Conservation (phyloP, 148 eudicot species). For the Fagopyrum homotropicum region DNA sequence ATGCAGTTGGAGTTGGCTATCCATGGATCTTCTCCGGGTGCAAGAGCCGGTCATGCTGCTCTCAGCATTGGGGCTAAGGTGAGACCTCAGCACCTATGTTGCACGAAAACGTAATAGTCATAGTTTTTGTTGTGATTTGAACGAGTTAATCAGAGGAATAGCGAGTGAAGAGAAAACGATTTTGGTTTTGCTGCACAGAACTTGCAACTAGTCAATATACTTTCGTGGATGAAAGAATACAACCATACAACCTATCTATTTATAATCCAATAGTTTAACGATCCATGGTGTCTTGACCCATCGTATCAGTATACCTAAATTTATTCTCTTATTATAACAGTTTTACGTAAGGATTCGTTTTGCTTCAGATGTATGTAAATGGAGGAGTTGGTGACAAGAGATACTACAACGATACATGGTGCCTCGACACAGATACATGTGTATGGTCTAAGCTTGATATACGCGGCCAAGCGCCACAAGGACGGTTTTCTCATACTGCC, state of each 20-base stretch:
- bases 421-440: constrained; percentile 38
- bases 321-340: no score
- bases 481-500: constrained; percentile 87
- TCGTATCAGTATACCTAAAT: no score
- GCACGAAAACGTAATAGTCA: not conserved
- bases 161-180: no score
- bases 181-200: no score
- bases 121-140: no score
- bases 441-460: constrained; percentile 65
- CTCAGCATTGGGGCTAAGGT: constrained; percentile 65
- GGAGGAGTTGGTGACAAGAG: constrained; percentile 89
- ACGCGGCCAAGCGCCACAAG: constrained; percentile 63
- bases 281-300: no score
- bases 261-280: no score
- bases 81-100: constrained; percentile 1
- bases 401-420: constrained; percentile 80
- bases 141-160: no score
- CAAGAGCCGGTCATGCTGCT: constrained; percentile 88
- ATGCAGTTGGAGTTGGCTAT: constrained; percentile 32
- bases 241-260: no score
- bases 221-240: no score
- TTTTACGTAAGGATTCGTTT: no score
- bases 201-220: no score
- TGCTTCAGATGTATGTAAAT: constrained; percentile 49
- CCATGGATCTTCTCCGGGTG: constrained; percentile 65